Evolutionary conservation across 352 stramenopile genomes (phyloP).

Genomic region (Phytopythium vexans): DNA sequence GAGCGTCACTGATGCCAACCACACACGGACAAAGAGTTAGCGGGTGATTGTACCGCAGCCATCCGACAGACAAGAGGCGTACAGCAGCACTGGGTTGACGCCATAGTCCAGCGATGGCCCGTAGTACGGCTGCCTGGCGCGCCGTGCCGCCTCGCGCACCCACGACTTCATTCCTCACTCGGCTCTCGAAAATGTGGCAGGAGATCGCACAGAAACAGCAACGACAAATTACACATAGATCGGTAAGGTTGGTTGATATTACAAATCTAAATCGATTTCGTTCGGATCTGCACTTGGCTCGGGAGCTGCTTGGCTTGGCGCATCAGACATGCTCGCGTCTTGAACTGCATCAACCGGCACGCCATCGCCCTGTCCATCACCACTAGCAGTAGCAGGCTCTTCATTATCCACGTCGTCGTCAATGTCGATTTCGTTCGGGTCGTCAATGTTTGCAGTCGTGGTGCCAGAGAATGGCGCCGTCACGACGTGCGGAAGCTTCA

Average conservation of each 20-base stretch:
- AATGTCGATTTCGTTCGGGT: constrained; percentile 62
- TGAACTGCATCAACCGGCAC: too few relatives aligned
- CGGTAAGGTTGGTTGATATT: background rate
- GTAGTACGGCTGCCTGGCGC: constrained; percentile 38
- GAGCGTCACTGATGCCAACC: constrained; percentile 36
- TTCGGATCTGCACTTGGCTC: constrained; percentile 18
- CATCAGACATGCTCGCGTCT: too few relatives aligned
- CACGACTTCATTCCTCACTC: constrained; percentile 63
- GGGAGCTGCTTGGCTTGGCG: constrained; percentile 4
- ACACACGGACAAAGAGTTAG: background rate
- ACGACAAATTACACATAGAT: constrained; percentile 1
- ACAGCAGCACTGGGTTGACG: constrained; percentile 56
- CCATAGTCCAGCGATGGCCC: constrained; percentile 61
- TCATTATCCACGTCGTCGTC: constrained; percentile 35
- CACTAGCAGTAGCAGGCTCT: constrained; percentile 3
- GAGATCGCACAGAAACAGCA: background rate
- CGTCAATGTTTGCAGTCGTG: constrained; percentile 13
- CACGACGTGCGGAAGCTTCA: constrained; percentile 93
- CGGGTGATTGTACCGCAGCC: background rate
- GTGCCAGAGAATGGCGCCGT: constrained; percentile 84
- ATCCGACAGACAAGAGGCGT: constrained; percentile 6
- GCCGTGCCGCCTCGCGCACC: constrained; percentile 59
- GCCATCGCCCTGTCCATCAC: background rate
- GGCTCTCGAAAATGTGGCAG: background rate
- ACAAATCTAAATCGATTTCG: constrained; percentile 36